These are phyloP conservation scores for Spergularia bocconei DNA, from an alignment of 148 eudicot genomes.

Conservation along the genomic window DNA sequence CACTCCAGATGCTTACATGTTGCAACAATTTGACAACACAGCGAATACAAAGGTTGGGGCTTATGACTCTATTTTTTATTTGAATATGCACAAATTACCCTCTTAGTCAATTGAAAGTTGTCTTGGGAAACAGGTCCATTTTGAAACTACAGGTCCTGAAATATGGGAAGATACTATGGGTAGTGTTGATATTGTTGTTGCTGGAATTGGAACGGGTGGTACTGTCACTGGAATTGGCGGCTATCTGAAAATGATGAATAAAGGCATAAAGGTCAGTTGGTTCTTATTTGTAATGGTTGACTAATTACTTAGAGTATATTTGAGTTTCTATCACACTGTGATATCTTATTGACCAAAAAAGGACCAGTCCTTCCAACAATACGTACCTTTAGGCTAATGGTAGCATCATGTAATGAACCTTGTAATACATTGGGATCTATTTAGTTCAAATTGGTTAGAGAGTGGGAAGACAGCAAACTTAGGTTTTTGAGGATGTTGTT, in stretches of 20 bases:
- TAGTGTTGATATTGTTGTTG: slow-evolving; percentile 56
- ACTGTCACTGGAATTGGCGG: slow-evolving; percentile 67
- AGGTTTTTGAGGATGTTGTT: too few species aligned
- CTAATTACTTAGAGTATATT: background rate
- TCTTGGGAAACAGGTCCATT: slow-evolving; percentile 53
- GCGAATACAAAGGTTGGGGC: slow-evolving; percentile 62
- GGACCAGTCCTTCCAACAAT: background rate
- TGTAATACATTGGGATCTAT: too few species aligned
- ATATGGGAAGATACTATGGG: slow-evolving; percentile 81
- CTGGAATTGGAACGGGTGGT: slow-evolving; percentile 79
- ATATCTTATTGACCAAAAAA: background rate
- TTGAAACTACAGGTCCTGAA: slow-evolving; percentile 82
- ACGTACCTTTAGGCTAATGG: background rate
- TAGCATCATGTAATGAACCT: too few species aligned
- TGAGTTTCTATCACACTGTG: background rate
- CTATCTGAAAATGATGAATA: slow-evolving; percentile 64
- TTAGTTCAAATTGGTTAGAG: too few species aligned
- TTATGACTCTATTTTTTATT: background rate
- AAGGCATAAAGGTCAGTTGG: slow-evolving; percentile 49
- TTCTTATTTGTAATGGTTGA: background rate
- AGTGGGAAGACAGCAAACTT: too few species aligned
- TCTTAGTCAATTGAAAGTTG: background rate
- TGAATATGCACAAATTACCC: background rate
- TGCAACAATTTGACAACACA: slow-evolving; percentile 64
- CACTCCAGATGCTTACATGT: slow-evolving; percentile 64